A percentile compares a stretch with the other conserved stretches of the same genome.
These are phyloP conservation scores for Solanum aculeatissimum DNA, from an alignment of 305 asterid species.

Conservation along the genomic window DNA sequence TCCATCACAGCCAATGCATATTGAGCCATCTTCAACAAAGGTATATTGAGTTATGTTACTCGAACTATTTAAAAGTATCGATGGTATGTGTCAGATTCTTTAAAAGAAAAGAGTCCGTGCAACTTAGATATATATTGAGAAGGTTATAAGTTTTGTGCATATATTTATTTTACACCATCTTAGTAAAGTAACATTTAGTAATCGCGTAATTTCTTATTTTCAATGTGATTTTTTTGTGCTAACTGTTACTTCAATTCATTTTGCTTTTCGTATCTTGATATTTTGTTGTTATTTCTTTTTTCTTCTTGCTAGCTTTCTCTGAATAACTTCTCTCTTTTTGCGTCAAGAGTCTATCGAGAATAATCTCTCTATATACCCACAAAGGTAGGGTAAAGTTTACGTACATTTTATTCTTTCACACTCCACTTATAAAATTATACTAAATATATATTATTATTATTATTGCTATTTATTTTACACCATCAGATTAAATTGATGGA, in stretches of 20 bases:
- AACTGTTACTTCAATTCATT: neutral
- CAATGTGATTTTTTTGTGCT: neutral
- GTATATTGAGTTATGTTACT: neutral
- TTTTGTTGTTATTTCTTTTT: neutral
- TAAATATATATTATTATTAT: neutral
- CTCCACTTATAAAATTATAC: no score
- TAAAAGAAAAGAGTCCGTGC: no score
- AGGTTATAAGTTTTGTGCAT: neutral
- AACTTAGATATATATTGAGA: no score
- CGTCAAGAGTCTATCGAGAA: neutral
- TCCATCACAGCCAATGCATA: constrained; percentile 13
- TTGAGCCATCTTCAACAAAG: constrained; percentile 5
- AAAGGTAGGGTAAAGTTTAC: neutral
- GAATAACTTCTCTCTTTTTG: neutral
- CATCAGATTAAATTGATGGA: neutral
- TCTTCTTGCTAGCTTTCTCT: neutral
- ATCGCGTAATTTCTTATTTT: neutral
- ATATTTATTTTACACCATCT: neutral
- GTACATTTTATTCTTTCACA: neutral
- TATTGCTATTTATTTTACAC: neutral
- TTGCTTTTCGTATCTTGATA: neutral
- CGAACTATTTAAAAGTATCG: no score
- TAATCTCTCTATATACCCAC: neutral
- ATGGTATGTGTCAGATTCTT: no score
- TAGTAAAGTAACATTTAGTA: neutral